Percentiles rank a stretch among this genome's conserved stretches.
Conservation (phyloP, 2,329 filamentous ascomycete genomes). For the Fusarium lyarnte region DNA sequence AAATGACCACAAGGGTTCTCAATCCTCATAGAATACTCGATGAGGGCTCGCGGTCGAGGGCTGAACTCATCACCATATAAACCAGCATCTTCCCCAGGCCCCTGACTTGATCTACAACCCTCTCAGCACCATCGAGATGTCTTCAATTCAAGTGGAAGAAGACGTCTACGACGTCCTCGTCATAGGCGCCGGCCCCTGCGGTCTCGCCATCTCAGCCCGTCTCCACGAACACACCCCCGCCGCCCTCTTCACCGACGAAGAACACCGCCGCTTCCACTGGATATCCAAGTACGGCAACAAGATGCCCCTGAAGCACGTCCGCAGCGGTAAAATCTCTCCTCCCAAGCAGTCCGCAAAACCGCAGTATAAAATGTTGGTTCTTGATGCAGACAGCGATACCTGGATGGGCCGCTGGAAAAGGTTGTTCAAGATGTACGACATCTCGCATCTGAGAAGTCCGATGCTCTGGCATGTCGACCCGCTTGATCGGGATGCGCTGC, state of each 20-base stretch:
- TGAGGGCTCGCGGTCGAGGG: neutral
- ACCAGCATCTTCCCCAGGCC: neutral
- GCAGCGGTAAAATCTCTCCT: slow-evolving; percentile 45
- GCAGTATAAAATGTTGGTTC: slow-evolving; percentile 64
- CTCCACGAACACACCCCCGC: slow-evolving; percentile 78
- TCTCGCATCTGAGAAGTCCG: slow-evolving; percentile 77
- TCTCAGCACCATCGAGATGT: neutral
- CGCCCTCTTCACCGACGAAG: slow-evolving; percentile 84
- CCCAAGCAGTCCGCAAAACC: slow-evolving; percentile 20
- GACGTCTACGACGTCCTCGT: slow-evolving; percentile 73
- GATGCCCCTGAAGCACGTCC: slow-evolving; percentile 63
- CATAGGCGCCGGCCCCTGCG: slow-evolving; percentile 78
- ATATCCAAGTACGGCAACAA: slow-evolving; percentile 71
- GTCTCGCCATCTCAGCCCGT: slow-evolving; percentile 77
- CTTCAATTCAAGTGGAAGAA: slow-evolving; percentile 32
- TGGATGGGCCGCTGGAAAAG: slow-evolving; percentile 80
- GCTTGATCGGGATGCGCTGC: slow-evolving; percentile 75
- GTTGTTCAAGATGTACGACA: slow-evolving; percentile 74
- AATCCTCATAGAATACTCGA: accelerated
- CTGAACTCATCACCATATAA: slow-evolving; percentile 1
- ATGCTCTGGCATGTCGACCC: slow-evolving; percentile 89
- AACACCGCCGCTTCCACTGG: slow-evolving; percentile 84
- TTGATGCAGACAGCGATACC: slow-evolving; percentile 69
- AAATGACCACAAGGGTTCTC: slow-evolving; percentile 25
- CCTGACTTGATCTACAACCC: neutral